These are phyloP conservation scores for Fraxinus greggii DNA, from an alignment of 305 asterid species.

Conservation along the genomic window DNA sequence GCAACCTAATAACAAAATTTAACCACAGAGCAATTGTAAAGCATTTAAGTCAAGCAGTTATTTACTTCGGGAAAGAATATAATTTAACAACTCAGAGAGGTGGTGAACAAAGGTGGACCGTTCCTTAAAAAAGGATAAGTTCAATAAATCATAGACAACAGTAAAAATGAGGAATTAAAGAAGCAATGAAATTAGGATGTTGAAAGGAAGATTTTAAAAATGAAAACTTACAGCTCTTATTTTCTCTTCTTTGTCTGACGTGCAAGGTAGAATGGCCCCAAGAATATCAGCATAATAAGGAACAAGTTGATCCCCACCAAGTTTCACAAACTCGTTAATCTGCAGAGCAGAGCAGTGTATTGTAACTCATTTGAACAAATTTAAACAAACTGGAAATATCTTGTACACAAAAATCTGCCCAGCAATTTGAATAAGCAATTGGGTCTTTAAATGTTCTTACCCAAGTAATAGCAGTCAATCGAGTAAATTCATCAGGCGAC, in stretches of 20 bases:
- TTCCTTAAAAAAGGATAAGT: background rate
- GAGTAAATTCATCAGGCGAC: conserved; percentile 89
- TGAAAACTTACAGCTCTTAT: conserved; percentile 81
- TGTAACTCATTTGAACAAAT: conserved; percentile 29
- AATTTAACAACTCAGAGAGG: conserved; percentile 4
- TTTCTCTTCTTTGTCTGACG: conserved; percentile 97
- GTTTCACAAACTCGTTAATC: conserved; percentile 98
- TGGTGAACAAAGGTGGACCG: background rate
- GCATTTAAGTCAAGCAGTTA: background rate
- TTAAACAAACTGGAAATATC: conserved; percentile 18
- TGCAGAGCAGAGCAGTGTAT: conserved; percentile 34
- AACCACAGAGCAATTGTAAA: background rate
- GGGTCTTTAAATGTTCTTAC: conserved; percentile 40
- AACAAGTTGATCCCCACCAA: conserved; percentile 98
- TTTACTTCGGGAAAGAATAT: conserved; percentile 3
- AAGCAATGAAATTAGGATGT: background rate
- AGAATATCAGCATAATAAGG: conserved; percentile 97
- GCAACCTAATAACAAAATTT: conserved; percentile 62
- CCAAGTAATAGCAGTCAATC: conserved; percentile 97
- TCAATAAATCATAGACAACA: background rate
- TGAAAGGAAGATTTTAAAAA: conserved; percentile 24
- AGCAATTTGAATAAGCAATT: conserved; percentile 25
- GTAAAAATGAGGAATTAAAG: conserved; percentile 1
- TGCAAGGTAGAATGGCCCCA: conserved; percentile 96
- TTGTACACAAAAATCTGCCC: conserved; percentile 17